These are phyloP conservation scores for Diaporthe helianthi DNA, from an alignment of 2,329 filamentous ascomycete species.

Conservation along the genomic window DNA sequence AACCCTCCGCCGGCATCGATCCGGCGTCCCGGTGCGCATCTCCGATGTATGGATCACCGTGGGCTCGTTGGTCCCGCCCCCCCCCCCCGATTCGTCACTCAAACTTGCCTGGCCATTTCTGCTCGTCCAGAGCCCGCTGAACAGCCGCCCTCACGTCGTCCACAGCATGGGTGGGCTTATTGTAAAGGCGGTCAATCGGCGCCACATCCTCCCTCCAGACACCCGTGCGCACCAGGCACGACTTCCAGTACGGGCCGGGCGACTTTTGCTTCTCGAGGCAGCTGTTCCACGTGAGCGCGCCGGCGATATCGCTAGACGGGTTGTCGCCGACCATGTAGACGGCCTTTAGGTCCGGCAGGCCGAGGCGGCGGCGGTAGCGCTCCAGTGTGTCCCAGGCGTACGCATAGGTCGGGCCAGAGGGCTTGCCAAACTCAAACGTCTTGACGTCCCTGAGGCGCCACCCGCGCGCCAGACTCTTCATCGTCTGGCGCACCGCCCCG, in stretches of 20 bases:
- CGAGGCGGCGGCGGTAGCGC: conserved; percentile 48
- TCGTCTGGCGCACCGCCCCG: conserved; percentile 67
- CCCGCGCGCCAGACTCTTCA: conserved; percentile 52
- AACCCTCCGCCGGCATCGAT: too few species aligned
- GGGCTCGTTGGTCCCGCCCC: background rate
- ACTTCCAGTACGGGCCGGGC: conserved; percentile 69
- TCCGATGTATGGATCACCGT: background rate
- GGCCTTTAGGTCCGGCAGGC: conserved; percentile 55
- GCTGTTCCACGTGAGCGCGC: conserved; percentile 79
- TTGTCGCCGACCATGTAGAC: conserved; percentile 98
- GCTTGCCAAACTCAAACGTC: conserved; percentile 72
- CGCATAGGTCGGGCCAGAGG: conserved; percentile 76
- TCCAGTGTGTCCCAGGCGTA: conserved; percentile 81
- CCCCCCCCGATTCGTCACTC: background rate
- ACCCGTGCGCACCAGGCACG: conserved; percentile 80
- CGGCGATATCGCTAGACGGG: conserved; percentile 87
- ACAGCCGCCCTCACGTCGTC: conserved; percentile 81
- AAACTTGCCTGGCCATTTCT: conserved; percentile 49
- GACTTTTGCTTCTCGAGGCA: background rate
- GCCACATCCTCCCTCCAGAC: conserved; percentile 63
- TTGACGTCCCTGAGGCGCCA: conserved; percentile 59
- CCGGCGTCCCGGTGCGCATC: background rate
- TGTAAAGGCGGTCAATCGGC: background rate
- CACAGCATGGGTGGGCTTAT: conserved; percentile 51
- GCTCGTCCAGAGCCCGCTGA: conserved; percentile 72